phyloP scores from a whole-genome alignment of 208 protist genomes.

The Ichthyophonus hoferi region DNA sequence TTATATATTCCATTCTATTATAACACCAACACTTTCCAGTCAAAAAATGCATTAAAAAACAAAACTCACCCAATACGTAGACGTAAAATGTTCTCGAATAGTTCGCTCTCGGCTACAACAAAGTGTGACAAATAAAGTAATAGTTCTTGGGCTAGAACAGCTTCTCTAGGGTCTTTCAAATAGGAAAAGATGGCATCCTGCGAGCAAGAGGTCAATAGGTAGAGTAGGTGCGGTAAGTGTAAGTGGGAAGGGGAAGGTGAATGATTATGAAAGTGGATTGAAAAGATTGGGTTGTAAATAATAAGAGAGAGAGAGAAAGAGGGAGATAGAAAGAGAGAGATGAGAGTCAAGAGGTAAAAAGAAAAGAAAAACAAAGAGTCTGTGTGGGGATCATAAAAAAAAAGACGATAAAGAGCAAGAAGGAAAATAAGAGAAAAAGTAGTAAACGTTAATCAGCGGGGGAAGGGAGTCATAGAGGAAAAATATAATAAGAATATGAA shows the following conservation, averaged over 20 bases:
- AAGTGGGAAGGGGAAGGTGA: background rate
- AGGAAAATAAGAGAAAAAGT: too few species aligned
- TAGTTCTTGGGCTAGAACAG: conserved; percentile 4
- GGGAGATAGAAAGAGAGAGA: background rate
- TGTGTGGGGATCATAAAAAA: too few species aligned
- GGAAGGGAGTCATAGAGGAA: too few species aligned
- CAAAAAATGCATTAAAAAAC: too few species aligned
- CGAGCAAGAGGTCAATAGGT: background rate
- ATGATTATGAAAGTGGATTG: background rate
- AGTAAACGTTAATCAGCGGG: too few species aligned
- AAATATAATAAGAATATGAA: too few species aligned
- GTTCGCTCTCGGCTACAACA: conserved; percentile 1
- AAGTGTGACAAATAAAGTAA: conserved; percentile 7
- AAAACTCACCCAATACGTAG: background rate
- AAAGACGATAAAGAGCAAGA: too few species aligned
- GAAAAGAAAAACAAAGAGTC: too few species aligned
- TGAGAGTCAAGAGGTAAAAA: background rate
- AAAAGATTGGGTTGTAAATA: background rate
- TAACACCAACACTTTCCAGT: too few species aligned
- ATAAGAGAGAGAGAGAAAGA: background rate
- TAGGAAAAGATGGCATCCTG: background rate
- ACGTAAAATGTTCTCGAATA: conserved; percentile 17
- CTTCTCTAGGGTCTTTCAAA: background rate
- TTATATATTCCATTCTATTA: too few species aligned
- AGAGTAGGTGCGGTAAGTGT: background rate